Conservation (phyloP, 2,329 filamentous ascomycete genomes). For the Phyllosticta citribraziliensis region DNA sequence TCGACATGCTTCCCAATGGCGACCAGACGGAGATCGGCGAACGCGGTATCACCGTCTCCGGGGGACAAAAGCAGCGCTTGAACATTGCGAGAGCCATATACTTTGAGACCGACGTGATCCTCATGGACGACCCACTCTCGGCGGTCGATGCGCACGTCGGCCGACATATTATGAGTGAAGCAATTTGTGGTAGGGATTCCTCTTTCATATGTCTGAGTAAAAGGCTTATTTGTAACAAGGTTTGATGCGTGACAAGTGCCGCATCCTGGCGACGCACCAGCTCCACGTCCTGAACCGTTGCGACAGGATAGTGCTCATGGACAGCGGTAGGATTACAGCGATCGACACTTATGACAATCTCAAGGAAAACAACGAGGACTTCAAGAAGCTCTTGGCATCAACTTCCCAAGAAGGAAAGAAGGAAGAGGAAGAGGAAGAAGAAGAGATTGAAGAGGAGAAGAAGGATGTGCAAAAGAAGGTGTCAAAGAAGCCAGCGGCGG, state of each 20-base stretch:
- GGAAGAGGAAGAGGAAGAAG: slow-evolving; percentile 39
- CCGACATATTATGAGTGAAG: slow-evolving; percentile 77
- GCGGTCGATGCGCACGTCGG: slow-evolving; percentile 52
- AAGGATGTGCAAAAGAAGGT: slow-evolving; percentile 42
- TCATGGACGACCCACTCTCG: slow-evolving; percentile 58
- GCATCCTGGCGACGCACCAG: slow-evolving; percentile 89
- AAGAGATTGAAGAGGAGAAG: slow-evolving; percentile 50
- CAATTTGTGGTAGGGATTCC: too few species aligned
- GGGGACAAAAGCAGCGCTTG: slow-evolving; percentile 87
- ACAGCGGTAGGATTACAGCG: slow-evolving; percentile 72
- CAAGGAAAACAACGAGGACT: slow-evolving; percentile 67
- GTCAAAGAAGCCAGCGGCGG: slow-evolving; percentile 32
- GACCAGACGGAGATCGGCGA: slow-evolving; percentile 92
- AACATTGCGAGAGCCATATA: slow-evolving; percentile 80
- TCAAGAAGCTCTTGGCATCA: slow-evolving; percentile 73
- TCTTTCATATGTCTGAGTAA: too few species aligned
- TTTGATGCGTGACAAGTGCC: slow-evolving; percentile 76
- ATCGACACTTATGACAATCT: slow-evolving; percentile 84
- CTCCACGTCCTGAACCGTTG: slow-evolving; percentile 85
- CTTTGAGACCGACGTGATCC: slow-evolving; percentile 51
- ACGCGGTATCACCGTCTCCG: slow-evolving; percentile 87
- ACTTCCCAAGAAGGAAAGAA: slow-evolving; percentile 54
- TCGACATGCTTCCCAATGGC: slow-evolving; percentile 86
- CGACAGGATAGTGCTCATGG: slow-evolving; percentile 89
- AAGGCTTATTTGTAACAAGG: too few species aligned